Conservation (phyloP, 2,329 filamentous ascomycete genomes). For the Colletotrichum destructivum region DNA sequence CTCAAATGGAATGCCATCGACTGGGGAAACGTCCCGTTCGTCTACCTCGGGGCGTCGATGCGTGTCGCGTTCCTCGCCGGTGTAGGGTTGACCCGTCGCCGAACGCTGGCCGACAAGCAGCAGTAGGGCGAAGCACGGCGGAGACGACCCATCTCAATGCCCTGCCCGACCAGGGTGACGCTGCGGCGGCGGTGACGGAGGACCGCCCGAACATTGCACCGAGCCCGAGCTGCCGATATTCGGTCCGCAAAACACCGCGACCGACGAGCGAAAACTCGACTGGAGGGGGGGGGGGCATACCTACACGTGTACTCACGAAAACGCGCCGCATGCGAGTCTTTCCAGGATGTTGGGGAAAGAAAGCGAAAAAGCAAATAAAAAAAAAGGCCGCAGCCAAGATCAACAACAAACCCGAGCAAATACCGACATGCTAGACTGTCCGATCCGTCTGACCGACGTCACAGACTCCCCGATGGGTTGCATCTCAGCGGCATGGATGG, state of each 20-base stretch:
- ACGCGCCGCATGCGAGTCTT: background rate
- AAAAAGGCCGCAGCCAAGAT: background rate
- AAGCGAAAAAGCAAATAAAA: no score
- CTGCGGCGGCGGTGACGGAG: slow-evolving; percentile 6
- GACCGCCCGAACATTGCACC: slow-evolving; percentile 36
- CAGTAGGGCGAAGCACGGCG: slow-evolving; percentile 12
- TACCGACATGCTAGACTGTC: slow-evolving; percentile 29
- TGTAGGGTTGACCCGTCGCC: slow-evolving; percentile 62
- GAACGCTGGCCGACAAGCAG: slow-evolving; percentile 40
- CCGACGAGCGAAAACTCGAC: slow-evolving; percentile 6
- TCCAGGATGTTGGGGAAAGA: background rate
- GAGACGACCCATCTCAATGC: slow-evolving; percentile 11
- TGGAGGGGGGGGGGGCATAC: background rate
- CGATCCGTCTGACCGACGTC: background rate
- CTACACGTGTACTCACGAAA: background rate
- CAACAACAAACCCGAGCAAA: slow-evolving; percentile 35
- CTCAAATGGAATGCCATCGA: slow-evolving; percentile 77
- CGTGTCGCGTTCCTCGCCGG: slow-evolving; percentile 72
- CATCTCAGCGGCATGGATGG: background rate
- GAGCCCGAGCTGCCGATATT: slow-evolving; percentile 33
- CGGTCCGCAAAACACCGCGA: slow-evolving; percentile 20
- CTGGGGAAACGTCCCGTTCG: slow-evolving; percentile 79
- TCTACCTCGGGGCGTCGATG: slow-evolving; percentile 76
- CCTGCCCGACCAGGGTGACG: background rate
- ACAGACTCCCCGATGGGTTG: background rate